A percentile compares a stretch with the other conserved stretches of the same genome.
phyloP scores from a whole-genome alignment of 2,329 filamentous ascomycete species.

The Verticillium klebahnii region DNA sequence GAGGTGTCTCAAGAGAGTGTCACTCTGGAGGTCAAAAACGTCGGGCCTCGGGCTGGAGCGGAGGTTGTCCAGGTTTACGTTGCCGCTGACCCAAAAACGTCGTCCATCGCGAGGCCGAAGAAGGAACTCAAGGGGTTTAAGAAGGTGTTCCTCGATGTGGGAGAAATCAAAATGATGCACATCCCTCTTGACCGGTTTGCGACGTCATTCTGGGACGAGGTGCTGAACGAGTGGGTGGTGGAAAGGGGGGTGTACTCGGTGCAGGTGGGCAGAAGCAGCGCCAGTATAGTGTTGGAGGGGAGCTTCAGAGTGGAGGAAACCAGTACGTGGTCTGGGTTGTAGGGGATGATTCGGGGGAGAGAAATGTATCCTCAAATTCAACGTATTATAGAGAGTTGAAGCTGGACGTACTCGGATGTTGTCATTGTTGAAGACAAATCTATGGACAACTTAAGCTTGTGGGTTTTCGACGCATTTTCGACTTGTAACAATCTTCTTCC shows the following conservation, averaged over 20 bases:
- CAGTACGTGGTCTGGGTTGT: neutral
- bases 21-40: slow-evolving; percentile 9
- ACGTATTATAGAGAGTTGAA: no score
- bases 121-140: slow-evolving; percentile 63
- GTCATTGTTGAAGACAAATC: no score
- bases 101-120: slow-evolving; percentile 43
- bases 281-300: neutral
- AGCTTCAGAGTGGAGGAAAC: neutral
- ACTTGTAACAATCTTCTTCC: no score
- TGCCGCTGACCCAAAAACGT: slow-evolving; percentile 26
- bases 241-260: neutral
- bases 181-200: slow-evolving; percentile 28
- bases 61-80: slow-evolving; percentile 54
- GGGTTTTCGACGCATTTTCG: no score
- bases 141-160: slow-evolving; percentile 58
- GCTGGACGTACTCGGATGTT: no score
- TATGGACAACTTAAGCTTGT: no score
- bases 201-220: slow-evolving; percentile 50
- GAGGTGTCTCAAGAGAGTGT: slow-evolving; percentile 36
- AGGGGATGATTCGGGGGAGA: neutral
- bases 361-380: no score
- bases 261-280: neutral
- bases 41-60: slow-evolving; percentile 4
- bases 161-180: slow-evolving; percentile 52
- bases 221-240: neutral